Evolutionary conservation across 1,284 basidiomycete genomes (phyloP), one percentile per base, ranked within the genome.

Genomic region (Microbotryum scabiosae): DNA sequence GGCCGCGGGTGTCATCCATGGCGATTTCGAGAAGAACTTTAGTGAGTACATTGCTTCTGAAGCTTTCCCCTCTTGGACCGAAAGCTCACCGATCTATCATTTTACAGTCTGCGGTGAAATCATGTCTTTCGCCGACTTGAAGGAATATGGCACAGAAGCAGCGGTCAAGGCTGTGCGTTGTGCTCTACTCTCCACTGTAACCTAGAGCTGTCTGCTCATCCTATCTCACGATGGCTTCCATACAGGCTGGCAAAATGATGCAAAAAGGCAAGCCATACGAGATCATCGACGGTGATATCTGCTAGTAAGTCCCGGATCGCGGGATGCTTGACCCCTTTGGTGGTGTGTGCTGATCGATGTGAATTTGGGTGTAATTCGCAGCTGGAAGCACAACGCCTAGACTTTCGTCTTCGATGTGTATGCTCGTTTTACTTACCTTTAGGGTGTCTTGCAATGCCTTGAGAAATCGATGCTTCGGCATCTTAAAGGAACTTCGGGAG

Each of bases 1-100:
- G 73, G 96, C 96, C 3, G 96, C 96, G 44, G 96, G 96, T 77
- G 92, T 99, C 71, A 99, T 99, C 73, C 94, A 98, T 87, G 90
- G 73, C 64, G 87, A 94, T 77, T 94, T 94, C 74, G 89, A 97
- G 79, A 89, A 94, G 76, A 96, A 96, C 79, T 97, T 98, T 72
- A 89, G 36, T 41, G 16, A 41, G 12, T 41, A 5, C 16, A 10
- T 7, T 18, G 36, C 36, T 41, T 41, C 36, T 41, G 12, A 18
- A 10, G 30, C 30, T 18, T 41, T 41, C 3, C 10, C 9, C 1
- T 30, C 3, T 12, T 41, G 12, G 36, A 41, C 12, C 12, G 36
- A 5, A 18, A 18, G 16, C 16, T 41, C 4, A 41, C 36, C 36
- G 16, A 18, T 18, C 10, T 41, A 5, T 18, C 9, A 16, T 3